phyloP scores from a whole-genome alignment of 805 yeast species.

The Yarrowia phangngaensis region DNA sequence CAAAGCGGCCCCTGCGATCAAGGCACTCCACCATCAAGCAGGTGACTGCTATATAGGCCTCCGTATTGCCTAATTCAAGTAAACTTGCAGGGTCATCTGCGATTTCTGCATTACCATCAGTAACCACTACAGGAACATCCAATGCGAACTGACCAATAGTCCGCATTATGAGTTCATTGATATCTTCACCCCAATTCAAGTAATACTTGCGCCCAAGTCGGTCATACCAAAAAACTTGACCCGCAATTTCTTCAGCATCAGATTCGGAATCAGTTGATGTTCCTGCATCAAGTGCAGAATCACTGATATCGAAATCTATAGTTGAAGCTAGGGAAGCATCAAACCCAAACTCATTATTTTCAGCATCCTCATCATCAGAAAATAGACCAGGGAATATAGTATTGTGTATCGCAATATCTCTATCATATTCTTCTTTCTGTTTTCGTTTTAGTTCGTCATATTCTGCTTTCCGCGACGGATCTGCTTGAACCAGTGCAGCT shows the following conservation, averaged over 20 bases:
- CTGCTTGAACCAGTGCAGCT: neutral
- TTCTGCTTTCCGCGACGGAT: neutral
- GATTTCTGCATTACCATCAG: too few species aligned
- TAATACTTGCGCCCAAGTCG: neutral
- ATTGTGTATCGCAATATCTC: constrained; percentile 6
- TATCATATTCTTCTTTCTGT: constrained; percentile 10
- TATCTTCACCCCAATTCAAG: constrained; percentile 12
- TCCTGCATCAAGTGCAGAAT: neutral
- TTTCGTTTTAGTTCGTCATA: neutral
- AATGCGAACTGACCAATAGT: too few species aligned
- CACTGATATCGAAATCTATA: neutral
- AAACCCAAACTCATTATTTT: constrained; percentile 1
- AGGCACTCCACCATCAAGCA: too few species aligned
- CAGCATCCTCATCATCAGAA: constrained; percentile 1
- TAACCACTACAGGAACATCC: too few species aligned
- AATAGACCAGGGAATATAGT: constrained; percentile 13
- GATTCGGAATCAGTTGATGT: neutral
- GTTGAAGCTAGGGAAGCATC: constrained; percentile 5
- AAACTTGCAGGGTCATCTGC: too few species aligned
- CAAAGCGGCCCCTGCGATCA: too few species aligned
- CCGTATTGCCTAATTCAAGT: too few species aligned
- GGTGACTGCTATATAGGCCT: too few species aligned
- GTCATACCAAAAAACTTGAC: neutral
- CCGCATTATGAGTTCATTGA: too few species aligned
- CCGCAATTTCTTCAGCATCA: neutral